Evolutionary conservation across 1,139 yeast genomes (phyloP), one percentile per base, ranked within the genome.

Genomic region (Scheffersomyces parashehatae): DNA sequence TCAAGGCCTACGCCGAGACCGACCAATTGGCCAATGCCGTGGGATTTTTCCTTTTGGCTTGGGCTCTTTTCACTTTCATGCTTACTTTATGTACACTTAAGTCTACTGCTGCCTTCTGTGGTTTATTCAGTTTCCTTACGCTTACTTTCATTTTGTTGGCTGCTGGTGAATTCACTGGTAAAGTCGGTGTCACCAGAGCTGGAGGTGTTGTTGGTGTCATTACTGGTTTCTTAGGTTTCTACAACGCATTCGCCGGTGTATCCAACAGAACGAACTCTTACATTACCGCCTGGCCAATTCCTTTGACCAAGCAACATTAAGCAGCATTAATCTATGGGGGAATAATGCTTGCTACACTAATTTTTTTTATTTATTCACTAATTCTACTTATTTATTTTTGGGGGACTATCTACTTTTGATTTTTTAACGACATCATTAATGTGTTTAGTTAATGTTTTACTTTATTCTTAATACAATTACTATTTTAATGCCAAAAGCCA

Each of bases 121-220:
- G 73, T 10, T 68, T 85, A 49, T 75, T 86, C 58, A 71, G 77
- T 40, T 64, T 70, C 41, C 72, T 86, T 55, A 74, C 73, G 59
- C 52, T 79, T 42, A 83, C 84, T 37, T 81, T 82, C 53, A 53
- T 83, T 32, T 61, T 83, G 43, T 72, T 85, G 54, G 74, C 82
- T 12, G 77, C 77, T 43, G 88, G 82, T 15, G 73, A 72, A 41
- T 78, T 83, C 53, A 63, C 74, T n/a, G 75, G 72, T 3, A 67
- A 68, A 13, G 72, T 67, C 5, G 67, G 68, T 13, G 67, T 75
- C 5, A 67, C 70, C 37, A 79, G 77, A 56, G 89, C 88, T n/a
- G 91, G 88, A 47, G 93, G 91, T 35, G 82, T 81, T 38, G 64
- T 82, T 53, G 88, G 89, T 28, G 66, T 84, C 30, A 58, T 84